Base-by-base conservation (phyloP, 805 yeast species). In the Ogataea glucozyma region DNA sequence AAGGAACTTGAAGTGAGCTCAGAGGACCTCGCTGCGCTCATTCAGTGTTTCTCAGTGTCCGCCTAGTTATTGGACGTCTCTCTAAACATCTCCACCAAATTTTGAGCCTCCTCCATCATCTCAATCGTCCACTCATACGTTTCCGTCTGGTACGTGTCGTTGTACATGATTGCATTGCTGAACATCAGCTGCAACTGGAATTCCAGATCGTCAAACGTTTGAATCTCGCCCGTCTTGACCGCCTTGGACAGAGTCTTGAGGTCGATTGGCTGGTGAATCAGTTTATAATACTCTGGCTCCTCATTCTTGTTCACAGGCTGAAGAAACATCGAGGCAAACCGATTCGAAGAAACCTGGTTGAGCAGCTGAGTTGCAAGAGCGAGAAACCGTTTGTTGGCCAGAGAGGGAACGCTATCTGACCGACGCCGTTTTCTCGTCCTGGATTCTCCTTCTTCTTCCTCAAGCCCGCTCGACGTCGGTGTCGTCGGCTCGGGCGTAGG, bases 111-210 rank as follows among this genome's bases (percentile, higher is more conserved):
- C 31, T 70, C 66, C 66, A 78, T 81, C 91, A 87, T 85, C 50
- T 79, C 86, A 48, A 73, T 66, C 1, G 88, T 77, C 73, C 86
- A 75, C 26, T 64, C 61, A 31, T 76, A 78, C 47, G 84, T 71
- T 41, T 82, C 88, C 20, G 81, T 76, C 46, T 75, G 79, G 22
- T 51, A 42, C 47, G 78, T 72, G 52, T 76, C 76, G 61, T 87
- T 86, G 65, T 81, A 87, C 93, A 87, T 87, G 13, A 86, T 75
- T 13, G 91, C 87, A 61, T 87, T 87, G 39, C 91, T 84, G 65
- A 83, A 85, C 93, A 87, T 85, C 46, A 82, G 67, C 67, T 82
- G 73, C 32, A 87, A 69, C 48, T 83, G 87, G 38, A 84, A 67
- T 51, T 86, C 88, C 17, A 87, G 66, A 44, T 82, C 80, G 17